phyloP scores from a whole-genome alignment of 352 stramenopile species.

The Sclerospora graminicola region DNA sequence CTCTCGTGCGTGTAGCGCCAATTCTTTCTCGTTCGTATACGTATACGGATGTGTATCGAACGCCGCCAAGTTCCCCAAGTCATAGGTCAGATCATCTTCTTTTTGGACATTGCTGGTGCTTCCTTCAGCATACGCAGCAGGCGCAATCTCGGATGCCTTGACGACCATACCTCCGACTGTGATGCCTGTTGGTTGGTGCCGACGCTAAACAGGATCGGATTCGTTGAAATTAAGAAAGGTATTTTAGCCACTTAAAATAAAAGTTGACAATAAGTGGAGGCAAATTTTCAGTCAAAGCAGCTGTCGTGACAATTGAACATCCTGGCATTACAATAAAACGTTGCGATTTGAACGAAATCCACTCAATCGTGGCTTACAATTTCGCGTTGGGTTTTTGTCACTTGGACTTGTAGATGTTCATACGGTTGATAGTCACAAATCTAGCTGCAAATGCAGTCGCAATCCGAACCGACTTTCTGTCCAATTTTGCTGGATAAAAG shows the following conservation, averaged over 20 bases:
- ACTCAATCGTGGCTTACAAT: no score
- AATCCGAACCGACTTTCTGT: no score
- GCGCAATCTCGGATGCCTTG: constrained; percentile 77
- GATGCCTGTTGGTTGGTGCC: not conserved
- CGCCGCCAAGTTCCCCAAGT: constrained; percentile 83
- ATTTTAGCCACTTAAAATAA: not conserved
- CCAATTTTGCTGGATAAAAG: no score
- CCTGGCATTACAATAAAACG: no score
- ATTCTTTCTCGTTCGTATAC: constrained; percentile 78
- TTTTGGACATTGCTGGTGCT: constrained; percentile 62
- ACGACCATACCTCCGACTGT: constrained; percentile 46
- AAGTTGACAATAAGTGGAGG: not conserved
- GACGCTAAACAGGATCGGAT: no score
- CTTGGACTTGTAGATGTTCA: no score
- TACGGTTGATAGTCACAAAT: no score
- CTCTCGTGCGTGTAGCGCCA: constrained; percentile 84
- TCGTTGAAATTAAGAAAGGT: not conserved
- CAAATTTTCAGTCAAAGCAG: no score
- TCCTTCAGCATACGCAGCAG: constrained; percentile 51
- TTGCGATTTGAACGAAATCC: no score
- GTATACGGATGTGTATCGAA: constrained; percentile 85
- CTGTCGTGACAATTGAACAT: no score
- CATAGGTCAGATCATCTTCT: constrained; percentile 80
- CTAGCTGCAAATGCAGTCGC: no score
- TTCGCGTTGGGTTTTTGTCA: no score